Evolutionary conservation across 192 early-diverging fungal genomes (phyloP), one percentile per base, ranked within the genome.

Genomic region (Entomortierella parvispora): DNA sequence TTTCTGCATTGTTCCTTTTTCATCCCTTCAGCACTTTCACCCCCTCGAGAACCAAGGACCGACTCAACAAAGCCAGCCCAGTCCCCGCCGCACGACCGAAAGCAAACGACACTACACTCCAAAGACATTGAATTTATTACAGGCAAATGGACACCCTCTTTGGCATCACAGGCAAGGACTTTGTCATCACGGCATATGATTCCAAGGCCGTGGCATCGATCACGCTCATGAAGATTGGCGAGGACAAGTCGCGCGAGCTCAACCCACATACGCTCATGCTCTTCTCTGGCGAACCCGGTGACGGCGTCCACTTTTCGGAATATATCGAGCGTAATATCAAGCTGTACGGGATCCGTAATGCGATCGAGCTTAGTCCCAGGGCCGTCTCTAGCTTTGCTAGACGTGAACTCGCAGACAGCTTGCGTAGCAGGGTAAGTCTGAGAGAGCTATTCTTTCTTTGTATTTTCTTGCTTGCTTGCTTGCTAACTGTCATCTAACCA

Each of bases 251-350:
- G 29, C 89, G 93, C 53, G 84, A 86, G 20, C 86, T 99, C 51
- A 95, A 91, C 81, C 81, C 89, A 57, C 88, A 95, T 67, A 92
- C 90, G 5, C 62, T 96, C 12, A 87, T 99, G 90, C 68, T 95
- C 37, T 96, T 91, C 65, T 83, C 91, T 32, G 97, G 97, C 60
- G 96, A 95, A 82, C 84, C 93, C 5, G 96, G 96, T 52, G 97
- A 99, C 72, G 93, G 94, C 7, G 90, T 92, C 26, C 90, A 96
- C 65, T 99, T 97, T 86, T 90, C 95, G 32, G 97, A 99, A 83
- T 99, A 94, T 81, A 92, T 99, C 66, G 93, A 97, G 77, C 84
- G 91, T 62, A 99, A 97, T 70, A 87, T 95, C 58, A 89, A 91
- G 80, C 87, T 99, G 18, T 95, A 95, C 76, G 91, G 91, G 54